Evolutionary conservation across 805 yeast genomes (phyloP), one percentile per base, ranked within the genome.

Genomic region (Kluyveromyces wickerhamii): DNA sequence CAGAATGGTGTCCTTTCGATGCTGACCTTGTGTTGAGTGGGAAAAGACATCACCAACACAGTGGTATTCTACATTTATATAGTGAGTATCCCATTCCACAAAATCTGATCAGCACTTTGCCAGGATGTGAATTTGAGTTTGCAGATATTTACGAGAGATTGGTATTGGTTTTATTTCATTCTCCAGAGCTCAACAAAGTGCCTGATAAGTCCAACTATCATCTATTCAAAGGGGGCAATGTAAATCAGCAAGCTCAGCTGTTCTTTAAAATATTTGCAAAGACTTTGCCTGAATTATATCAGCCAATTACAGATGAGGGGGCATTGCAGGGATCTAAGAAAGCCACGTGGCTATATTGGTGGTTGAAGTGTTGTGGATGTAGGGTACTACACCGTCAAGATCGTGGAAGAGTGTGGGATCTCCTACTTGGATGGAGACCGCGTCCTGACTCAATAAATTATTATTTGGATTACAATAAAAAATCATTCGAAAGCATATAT

Each of bases 311-410:
- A 24, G 94, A 85, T 49, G 96, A 88, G 47, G 87, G 81, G 39
- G 71, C 82, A 17, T 58, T 82, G 29, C 75, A 75, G 44, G 69
- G 74, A 26, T 47, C 62, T 12, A 66, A 69, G 27, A 67, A 74
- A 40, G 86, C 81, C 42, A 92, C 84, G 46, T 88, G 96, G 96
- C 65, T 87, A 17, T 69, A 85, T 25, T 88, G 95, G 95, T 88
- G 96, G 96, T 65, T 88, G 43, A 85, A 86, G 52, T 88, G 83
- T 69, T 74, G 84, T 51, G 96, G 96, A 14, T 74, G 92, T 10
- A 83, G 83, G 57, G 86, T 80, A 5, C 76, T 94, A 72, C 79
- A 87, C 28, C 71, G 81, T 41, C 69, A 67, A 39, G 95, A 86
- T 57, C 62, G 96, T 34, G 95, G 92, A 9, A 67, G 95, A 41